Conservation (phyloP, 2,329 filamentous ascomycete species). For the Arthrobotrys conoides region DNA sequence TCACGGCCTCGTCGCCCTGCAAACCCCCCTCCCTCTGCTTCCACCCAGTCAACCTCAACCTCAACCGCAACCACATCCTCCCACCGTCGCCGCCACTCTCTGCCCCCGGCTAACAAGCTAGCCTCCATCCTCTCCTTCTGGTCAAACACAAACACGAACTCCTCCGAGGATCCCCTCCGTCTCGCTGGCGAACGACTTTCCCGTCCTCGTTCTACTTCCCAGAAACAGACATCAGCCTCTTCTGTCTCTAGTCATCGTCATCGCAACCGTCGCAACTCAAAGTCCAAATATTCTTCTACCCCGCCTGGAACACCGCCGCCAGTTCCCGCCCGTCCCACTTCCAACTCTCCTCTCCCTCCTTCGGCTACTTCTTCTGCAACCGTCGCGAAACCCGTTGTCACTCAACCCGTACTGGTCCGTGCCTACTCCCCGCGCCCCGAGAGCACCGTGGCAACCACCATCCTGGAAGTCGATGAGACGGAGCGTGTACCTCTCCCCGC, state of each 20-base stretch:
- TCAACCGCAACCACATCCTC: slow-evolving; percentile 1
- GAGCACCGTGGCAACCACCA: slow-evolving; percentile 39
- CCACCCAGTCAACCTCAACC: slow-evolving; percentile 10
- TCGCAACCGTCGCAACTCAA: slow-evolving; percentile 39
- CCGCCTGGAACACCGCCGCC: neutral
- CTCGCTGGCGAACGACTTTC: slow-evolving; percentile 41
- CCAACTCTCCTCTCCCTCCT: neutral
- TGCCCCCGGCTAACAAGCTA: slow-evolving; percentile 52
- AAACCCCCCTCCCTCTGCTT: neutral
- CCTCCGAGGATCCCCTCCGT: slow-evolving; percentile 47
- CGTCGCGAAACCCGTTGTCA: slow-evolving; percentile 31
- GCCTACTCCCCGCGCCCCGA: slow-evolving; percentile 48
- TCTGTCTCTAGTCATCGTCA: neutral
- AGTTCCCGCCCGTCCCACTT: neutral
- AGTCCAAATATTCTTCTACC: slow-evolving; percentile 20
- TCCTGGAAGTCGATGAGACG: slow-evolving; percentile 60
- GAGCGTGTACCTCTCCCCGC: slow-evolving; percentile 63
- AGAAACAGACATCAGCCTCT: neutral
- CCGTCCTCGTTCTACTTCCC: slow-evolving; percentile 28
- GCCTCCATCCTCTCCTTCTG: slow-evolving; percentile 57
- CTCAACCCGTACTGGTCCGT: slow-evolving; percentile 49
- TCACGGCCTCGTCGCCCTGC: neutral
- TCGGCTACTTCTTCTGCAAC: neutral
- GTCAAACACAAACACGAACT: slow-evolving; percentile 47
- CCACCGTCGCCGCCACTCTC: slow-evolving; percentile 49